Percentiles rank a stretch among this genome's conserved stretches.
Evolutionary conservation across 2,329 filamentous ascomycete genomes (phyloP).

Genomic region (Penicillium freii): DNA sequence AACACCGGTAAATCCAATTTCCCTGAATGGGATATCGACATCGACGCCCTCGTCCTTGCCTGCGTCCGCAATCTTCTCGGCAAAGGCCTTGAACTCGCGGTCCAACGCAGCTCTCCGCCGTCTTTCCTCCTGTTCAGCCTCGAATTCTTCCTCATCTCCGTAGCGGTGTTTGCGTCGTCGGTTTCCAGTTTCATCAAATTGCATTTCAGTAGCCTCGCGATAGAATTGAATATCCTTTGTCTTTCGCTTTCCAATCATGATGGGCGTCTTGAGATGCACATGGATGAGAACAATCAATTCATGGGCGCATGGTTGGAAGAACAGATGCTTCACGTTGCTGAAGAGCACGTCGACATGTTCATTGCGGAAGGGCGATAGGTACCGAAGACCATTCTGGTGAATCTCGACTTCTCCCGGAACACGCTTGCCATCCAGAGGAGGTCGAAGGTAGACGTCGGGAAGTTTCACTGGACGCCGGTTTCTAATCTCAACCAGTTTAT

Average conservation of each 20-base stretch:
- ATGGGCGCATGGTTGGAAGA: conserved; percentile 96
- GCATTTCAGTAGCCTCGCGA: conserved; percentile 94
- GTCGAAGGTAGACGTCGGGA: conserved; percentile 92
- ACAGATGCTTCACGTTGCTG: conserved; percentile 96
- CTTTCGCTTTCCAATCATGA: conserved; percentile 98
- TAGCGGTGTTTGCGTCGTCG: conserved; percentile 96
- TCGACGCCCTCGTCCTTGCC: conserved; percentile 86
- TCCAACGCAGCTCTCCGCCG: conserved; percentile 87
- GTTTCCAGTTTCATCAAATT: conserved; percentile 98
- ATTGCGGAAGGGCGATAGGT: conserved; percentile 75
- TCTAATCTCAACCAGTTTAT: conserved; percentile 92
- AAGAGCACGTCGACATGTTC: conserved; percentile 93
- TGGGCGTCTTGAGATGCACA: conserved; percentile 95
- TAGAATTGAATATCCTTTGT: conserved; percentile 99
- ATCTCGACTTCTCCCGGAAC: conserved; percentile 95
- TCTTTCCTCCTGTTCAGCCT: conserved; percentile 95
- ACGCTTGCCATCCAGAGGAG: conserved; percentile 93
- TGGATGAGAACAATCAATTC: conserved; percentile 98
- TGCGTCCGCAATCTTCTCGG: conserved; percentile 95
- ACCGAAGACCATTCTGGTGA: conserved; percentile 97
- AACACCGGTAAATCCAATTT: conserved; percentile 95
- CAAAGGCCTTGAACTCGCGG: conserved; percentile 91
- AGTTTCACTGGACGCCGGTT: conserved; percentile 88
- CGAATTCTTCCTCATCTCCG: conserved; percentile 97
- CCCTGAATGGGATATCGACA: conserved; percentile 94